Evolutionary conservation across 345 rosid species (phyloP).

Genomic region (Populus tremula): DNA sequence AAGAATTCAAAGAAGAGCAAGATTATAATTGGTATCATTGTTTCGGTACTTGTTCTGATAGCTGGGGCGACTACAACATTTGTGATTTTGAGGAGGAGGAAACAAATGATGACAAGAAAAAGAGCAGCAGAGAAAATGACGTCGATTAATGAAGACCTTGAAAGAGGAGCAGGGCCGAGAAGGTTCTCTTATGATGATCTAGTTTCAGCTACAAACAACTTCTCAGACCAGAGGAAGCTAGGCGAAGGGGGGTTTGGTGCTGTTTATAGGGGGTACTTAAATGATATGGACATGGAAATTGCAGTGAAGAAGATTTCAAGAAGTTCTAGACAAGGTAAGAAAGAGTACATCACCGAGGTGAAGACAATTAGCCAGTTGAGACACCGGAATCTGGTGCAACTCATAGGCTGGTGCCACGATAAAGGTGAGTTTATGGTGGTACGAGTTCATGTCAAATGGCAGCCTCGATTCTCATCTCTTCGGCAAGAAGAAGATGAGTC

Average conservation of each 20-base stretch:
- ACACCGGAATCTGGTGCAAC: slow-evolving; percentile 60
- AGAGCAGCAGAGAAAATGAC: neutral
- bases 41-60: slow-evolving; percentile 15
- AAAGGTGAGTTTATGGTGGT: slow-evolving; percentile 56
- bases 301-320: slow-evolving; percentile 51
- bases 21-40: slow-evolving; percentile 11
- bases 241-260: slow-evolving; percentile 63
- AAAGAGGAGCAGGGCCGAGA: slow-evolving; percentile 54
- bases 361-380: slow-evolving; percentile 54
- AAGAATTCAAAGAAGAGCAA: neutral
- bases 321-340: slow-evolving; percentile 46
- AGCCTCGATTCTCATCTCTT: slow-evolving; percentile 60
- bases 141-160: slow-evolving; percentile 44
- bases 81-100: slow-evolving; percentile 9
- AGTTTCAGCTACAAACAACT: slow-evolving; percentile 46
- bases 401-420: slow-evolving; percentile 72
- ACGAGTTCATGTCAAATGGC: slow-evolving; percentile 72
- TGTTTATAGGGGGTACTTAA: slow-evolving; percentile 50
- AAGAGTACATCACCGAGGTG: slow-evolving; percentile 51
- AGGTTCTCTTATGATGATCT: slow-evolving; percentile 47
- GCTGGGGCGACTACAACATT: neutral
- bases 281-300: slow-evolving; percentile 23
- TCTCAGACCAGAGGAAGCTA: slow-evolving; percentile 48
- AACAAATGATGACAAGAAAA: neutral
- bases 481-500: slow-evolving; percentile 17